phyloP scores from a whole-genome alignment of 1,139 yeast genomes.

The Eremothecium coryli region DNA sequence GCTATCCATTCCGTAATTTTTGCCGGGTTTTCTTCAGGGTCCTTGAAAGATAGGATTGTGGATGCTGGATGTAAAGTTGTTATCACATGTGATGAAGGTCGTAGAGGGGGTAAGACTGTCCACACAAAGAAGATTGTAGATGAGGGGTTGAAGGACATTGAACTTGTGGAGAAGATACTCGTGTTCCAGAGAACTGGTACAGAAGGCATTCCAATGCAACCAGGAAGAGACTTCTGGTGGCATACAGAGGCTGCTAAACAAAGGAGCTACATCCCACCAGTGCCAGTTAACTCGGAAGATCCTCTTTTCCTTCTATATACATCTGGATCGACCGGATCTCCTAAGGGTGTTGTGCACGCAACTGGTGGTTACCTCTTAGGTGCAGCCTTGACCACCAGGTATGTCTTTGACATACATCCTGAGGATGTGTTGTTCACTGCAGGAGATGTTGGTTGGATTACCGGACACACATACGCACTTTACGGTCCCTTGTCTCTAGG shows the following conservation, averaged over 20 bases:
- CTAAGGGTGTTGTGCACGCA: conserved; percentile 94
- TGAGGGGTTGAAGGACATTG: conserved; percentile 76
- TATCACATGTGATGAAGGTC: conserved; percentile 93
- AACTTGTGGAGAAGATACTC: conserved; percentile 70
- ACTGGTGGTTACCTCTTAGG: conserved; percentile 93
- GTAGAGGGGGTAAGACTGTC: conserved; percentile 90
- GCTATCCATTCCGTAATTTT: conserved; percentile 94
- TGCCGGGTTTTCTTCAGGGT: conserved; percentile 95
- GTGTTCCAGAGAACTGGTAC: conserved; percentile 84
- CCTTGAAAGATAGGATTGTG: conserved; percentile 79
- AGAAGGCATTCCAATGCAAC: conserved; percentile 43
- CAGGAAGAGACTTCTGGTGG: conserved; percentile 93
- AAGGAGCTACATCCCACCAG: conserved; percentile 81
- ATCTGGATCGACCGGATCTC: conserved; percentile 93
- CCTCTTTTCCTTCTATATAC: conserved; percentile 24
- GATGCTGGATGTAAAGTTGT: conserved; percentile 86
- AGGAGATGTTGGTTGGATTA: conserved; percentile 99
- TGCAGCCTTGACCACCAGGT: conserved; percentile 88
- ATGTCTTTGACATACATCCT: conserved; percentile 84
- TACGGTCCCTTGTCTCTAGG: conserved; percentile 91
- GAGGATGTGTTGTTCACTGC: conserved; percentile 91
- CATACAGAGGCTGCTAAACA: conserved; percentile 74
- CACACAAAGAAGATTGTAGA: conserved; percentile 90
- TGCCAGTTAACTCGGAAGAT: conserved; percentile 51
- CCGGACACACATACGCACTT: conserved; percentile 94